Base-by-base conservation (phyloP, 768 basidiomycete genomes). In the Trichaptum fuscoviolaceum region DNA sequence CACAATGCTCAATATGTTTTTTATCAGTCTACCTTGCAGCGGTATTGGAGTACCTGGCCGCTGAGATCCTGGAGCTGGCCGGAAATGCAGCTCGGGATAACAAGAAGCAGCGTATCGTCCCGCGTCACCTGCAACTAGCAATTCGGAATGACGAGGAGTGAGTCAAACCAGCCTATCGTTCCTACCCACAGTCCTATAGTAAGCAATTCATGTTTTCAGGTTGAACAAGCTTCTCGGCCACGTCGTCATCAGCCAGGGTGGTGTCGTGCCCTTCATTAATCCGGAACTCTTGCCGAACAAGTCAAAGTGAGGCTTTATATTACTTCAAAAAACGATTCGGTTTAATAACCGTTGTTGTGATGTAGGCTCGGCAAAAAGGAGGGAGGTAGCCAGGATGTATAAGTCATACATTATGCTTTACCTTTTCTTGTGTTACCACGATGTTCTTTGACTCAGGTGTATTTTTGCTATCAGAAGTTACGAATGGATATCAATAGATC, bases 21-120 rank as follows among this genome's bases (percentile, higher is more conserved):
- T 42, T 9, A 58, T 36, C 72, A 91, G 92, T 96, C 61, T 96
- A 96, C 79, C 89, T 95, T 70, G 94, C 93, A 64, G 93, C 93
- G 60, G 94, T 95, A 66, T 88, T 96, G 67, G 95, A 95, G 75
- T 94, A 96, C 78, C 85, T 96, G 68, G 87, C 93, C 57, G 95
- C 95, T 60, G 95, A 96, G 77, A 95, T 96, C 76, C 86, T 96
- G 72, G 95, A 96, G 80, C 82, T 96, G 58, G 94, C 95, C 68
- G 95, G 95, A 42, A 92, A 92, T 66, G 92, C 92, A 36, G 92
- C 92, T 58, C 90, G 92, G 66, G 92, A 91, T 79, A 93, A 93
- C 84, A 93, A 93, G 84, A 93, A 95, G 82, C 91, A 93, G 70
- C 93, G 95, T 86, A 96, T 96, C 73, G 92, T 96, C 27, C 95